Evolutionary conservation across 108 stramenopile genomes (phyloP), one percentile per base, ranked within the genome.

Genomic region (Epithemia pelagica): DNA sequence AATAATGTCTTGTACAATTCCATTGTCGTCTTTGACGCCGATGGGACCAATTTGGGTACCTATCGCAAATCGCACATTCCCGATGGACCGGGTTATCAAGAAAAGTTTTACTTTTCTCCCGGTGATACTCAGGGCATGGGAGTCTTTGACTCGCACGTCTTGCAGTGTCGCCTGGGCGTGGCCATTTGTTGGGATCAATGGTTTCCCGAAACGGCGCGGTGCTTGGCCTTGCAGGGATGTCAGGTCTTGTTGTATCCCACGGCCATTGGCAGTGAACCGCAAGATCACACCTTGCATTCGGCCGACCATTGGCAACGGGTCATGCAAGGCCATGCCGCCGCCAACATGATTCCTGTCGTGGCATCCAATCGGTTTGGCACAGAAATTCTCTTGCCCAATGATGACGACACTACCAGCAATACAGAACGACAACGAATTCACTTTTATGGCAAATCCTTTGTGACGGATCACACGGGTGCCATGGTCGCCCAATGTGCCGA

Each of bases 111-210:
- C 64, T 89, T 90, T 66, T 71, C 74, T 25, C 91, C 91, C 0
- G 91, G 91, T 2, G 87, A 92, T 55, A 89, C 88, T 25, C 10
- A 15, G 5, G 37, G 37, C 37, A 86, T 87, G 70, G 62, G 71
- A 52, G 88, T 90, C 2, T 92, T 74, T 66, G 59, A 71, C 22
- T 84, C 88, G 0, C 30, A 51, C 15, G 74, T 75, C 15, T 84
- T 82, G 1, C 26, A 27, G 1, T 46, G 37, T 46, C 72, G 28
- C 28, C 74, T 92, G 7, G 91, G 91, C 3, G 81, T 92, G 5
- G 88, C 71, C 29, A 90, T 92, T 68, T 92, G 91, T 72, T 90
- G 88, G 88, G 91, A 92, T 69, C 91, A 92, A 62, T 92, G 91
- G 91, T 92, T 92, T 54, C 91, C 91, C 2, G 91, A 92, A 69